Base-by-base conservation (phyloP, 2,329 filamentous ascomycete genomes). In the Phaeosphaeria sp. region DNA sequence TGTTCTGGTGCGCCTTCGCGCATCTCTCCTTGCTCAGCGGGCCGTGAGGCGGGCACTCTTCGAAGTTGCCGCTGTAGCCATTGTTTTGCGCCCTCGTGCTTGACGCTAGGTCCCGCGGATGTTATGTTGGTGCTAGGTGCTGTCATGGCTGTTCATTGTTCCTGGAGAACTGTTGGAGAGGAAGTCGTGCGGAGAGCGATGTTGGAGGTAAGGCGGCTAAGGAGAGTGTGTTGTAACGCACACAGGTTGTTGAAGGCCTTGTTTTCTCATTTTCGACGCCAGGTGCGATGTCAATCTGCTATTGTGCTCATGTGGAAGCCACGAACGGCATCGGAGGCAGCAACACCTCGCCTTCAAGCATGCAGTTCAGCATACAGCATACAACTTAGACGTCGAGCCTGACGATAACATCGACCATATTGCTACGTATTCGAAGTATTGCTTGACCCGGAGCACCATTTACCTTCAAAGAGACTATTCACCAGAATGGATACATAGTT, bases 21-120 rank as follows among this genome's bases (percentile, higher is more conserved):
- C 21, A 64, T 27, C n/a, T 49, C 49, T 2, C 55, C 46, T 0
- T 24, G 25, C 6, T 49, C 55, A 53, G 51, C 57, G 20, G 54
- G 18, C 22, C 69, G 66, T 24, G 61, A 60, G n/a, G 65, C 63
- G 21, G 59, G 52, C 20, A 63, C 55, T 51, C 63, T 70, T 47
- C 59, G 64, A 1, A 75, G 55, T 36, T 64, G 66, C 22, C 64
- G 66, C 45, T 69, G 63, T 20, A 73, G 52, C 71, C 73, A 74
- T 33, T 64, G 62, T 49, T 64, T 73, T 15, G 64, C 55, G 8
- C 57, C 57, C 36, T 63, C 61, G 20, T 64, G 61, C 48, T 67
- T 68, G 52, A 51, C 55, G 22, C 42, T 54, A 7, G 53, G 13
- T 47, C 46, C 45, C 25, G 57, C 53, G 51, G 60, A 49, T 49